These are phyloP conservation scores for Nakataea oryzae DNA, from an alignment of 2,329 filamentous ascomycete species.

Conservation along the genomic window DNA sequence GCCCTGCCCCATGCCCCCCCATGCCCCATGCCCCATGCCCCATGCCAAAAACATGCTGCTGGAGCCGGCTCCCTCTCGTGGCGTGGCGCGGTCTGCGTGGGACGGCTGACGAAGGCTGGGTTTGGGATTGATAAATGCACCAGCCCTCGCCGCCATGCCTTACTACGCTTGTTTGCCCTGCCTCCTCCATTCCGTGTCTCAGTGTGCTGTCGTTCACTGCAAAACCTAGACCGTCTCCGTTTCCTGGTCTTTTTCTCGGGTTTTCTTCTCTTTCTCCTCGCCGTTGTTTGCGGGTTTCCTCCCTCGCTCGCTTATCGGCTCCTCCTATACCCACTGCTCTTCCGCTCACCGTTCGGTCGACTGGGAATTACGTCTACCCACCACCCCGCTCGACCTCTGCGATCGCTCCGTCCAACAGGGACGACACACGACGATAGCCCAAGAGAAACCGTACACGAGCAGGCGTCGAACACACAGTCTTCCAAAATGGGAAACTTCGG, in stretches of 20 bases:
- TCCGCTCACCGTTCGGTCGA: not conserved
- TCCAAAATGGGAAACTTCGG: slow-evolving; percentile 38
- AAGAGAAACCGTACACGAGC: not conserved
- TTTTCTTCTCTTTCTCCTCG: not conserved
- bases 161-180: not conserved
- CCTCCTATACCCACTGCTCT: not conserved
- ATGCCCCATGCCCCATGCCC: not conserved
- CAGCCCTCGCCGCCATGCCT: not conserved
- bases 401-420: not conserved
- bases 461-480: not conserved
- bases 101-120: not conserved
- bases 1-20: too few species aligned
- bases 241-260: not conserved
- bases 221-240: not conserved
- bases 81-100: not conserved
- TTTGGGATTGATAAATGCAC: not conserved
- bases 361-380: not conserved
- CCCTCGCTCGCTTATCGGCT: not conserved
- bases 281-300: not conserved
- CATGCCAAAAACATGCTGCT: not conserved
- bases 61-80: not conserved
- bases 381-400: not conserved
- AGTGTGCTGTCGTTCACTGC: not conserved
- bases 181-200: not conserved
- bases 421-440: not conserved